phyloP scores from a whole-genome alignment of 306 rosid species.

The Pterocarpus macrocarpus region DNA sequence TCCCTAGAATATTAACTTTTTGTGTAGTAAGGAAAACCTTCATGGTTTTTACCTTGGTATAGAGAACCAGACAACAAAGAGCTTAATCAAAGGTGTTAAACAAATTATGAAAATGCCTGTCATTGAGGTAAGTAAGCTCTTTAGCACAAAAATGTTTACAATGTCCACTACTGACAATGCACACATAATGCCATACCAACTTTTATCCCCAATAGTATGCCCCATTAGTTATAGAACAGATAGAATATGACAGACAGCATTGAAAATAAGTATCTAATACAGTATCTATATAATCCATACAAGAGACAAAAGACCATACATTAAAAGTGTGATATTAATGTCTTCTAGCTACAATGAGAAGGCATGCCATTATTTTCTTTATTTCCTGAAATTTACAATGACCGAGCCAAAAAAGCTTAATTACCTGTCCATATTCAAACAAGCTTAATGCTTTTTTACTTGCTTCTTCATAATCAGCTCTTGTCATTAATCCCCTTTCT shows the following conservation, averaged over 20 bases:
- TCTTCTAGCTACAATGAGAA: not conserved
- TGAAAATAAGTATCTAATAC: constrained; percentile 4
- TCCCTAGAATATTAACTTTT: not conserved
- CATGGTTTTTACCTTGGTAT: not conserved
- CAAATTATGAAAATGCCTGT: not conserved
- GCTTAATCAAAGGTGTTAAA: too few relatives aligned
- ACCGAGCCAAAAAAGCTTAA: constrained; percentile 11
- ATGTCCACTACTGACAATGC: not conserved
- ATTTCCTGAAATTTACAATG: constrained; percentile 11
- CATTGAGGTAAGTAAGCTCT: constrained; percentile 10
- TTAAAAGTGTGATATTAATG: not conserved
- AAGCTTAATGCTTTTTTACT: constrained; percentile 78
- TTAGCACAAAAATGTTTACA: not conserved
- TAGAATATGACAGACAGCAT: not conserved
- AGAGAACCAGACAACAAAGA: too few relatives aligned
- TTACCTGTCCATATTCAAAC: constrained; percentile 95
- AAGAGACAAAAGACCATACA: not conserved
- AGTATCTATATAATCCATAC: not conserved
- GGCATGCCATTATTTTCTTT: constrained; percentile 21
- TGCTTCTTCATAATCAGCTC: constrained; percentile 82
- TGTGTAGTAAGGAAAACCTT: not conserved
- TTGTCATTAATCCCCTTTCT: constrained; percentile 74
- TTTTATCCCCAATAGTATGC: not conserved
- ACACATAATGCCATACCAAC: not conserved
- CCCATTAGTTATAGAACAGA: constrained; percentile 3